Base-by-base conservation (phyloP, 2,329 filamentous ascomycete species). In the Thielaviopsis musarum region DNA sequence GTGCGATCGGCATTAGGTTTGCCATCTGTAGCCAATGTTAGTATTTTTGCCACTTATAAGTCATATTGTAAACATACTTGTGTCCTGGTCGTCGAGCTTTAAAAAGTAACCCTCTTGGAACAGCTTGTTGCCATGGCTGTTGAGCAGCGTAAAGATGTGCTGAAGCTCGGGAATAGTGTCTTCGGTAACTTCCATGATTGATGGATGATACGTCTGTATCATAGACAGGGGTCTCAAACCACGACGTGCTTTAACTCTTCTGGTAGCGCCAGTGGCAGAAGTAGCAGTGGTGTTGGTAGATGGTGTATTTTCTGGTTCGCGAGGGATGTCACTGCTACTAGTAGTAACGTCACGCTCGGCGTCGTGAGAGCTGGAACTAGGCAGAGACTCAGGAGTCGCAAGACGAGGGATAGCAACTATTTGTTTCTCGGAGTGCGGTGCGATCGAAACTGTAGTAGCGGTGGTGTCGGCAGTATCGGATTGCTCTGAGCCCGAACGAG, bases 81-180 rank as follows among this genome's bases (percentile, higher is more conserved):
- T 85, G 68, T 97, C 94, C 65, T 95, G 83, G 71, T 98, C 93
- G 70, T 96, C 91, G 55, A 98, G 76, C 73, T 97, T 98, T 66
- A 98, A 74, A 65, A 98, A 97, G 69, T 97, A 98, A 45, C 93
- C 93, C 73, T 98, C 93, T 66, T 96, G 91, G 70, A 97, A 98
- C 59, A 97, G 76, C 73, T 97, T 97, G 72, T 96, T 96, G 61
- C 83, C 85, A 70, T 98, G 93, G 72, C 86, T 93, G 73, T 95
- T 97, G 64, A 98, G 79, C 68, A 89, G 93, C 62, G 82, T 88
- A 72, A 97, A 97, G 67, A 97, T 91, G 64, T 91, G 91, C 73
- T 90, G 87, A 63, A 98, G 78, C 76, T 98, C 93, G 45, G 93
- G 90, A 63, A 93, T 83, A 30, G 88, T 95, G 69, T 96, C 89